Evolutionary conservation across 2,329 filamentous ascomycete species (phyloP).

Genomic region (Cadophora sp.): DNA sequence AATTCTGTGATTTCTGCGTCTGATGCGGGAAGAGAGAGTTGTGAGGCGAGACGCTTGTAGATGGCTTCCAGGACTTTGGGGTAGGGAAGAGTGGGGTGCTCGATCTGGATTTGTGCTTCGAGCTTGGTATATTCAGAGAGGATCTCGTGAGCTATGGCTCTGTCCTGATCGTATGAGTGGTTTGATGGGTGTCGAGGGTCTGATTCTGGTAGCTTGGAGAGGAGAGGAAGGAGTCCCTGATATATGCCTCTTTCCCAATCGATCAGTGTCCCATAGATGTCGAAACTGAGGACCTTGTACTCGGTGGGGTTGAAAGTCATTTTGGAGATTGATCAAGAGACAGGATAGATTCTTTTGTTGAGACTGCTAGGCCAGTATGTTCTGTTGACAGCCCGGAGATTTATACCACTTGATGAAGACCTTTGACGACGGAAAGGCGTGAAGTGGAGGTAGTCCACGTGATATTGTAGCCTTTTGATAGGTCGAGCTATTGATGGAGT

Average conservation of each 20-base stretch:
- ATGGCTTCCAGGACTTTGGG: slow-evolving; percentile 53
- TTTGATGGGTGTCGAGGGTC: slow-evolving; percentile 30
- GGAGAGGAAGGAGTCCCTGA: slow-evolving; percentile 53
- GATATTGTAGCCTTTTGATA: not conserved
- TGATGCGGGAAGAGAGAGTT: slow-evolving; percentile 41
- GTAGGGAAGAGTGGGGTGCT: slow-evolving; percentile 59
- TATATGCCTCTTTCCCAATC: slow-evolving; percentile 78
- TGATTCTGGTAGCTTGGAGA: slow-evolving; percentile 29
- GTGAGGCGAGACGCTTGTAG: slow-evolving; percentile 47
- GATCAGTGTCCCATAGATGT: slow-evolving; percentile 81
- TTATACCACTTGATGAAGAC: not conserved
- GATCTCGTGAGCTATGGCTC: slow-evolving; percentile 18
- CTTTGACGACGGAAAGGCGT: slow-evolving; percentile 7
- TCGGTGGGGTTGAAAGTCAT: slow-evolving; percentile 32
- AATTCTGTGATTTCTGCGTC: slow-evolving; percentile 48
- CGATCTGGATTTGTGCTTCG: slow-evolving; percentile 47
- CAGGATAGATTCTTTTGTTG: not conserved
- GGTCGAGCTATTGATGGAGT: not conserved
- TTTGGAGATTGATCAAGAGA: not conserved
- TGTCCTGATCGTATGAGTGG: slow-evolving; percentile 11
- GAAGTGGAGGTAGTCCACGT: slow-evolving; percentile 1
- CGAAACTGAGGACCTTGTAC: slow-evolving; percentile 52
- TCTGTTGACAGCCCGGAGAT: not conserved
- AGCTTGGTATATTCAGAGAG: slow-evolving; percentile 31
- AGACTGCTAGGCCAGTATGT: not conserved